Evolutionary conservation across 225 moss, liverwort and hornwort genomes (phyloP), one percentile per base, ranked within the genome.

Genomic region (Straminergon stramineum): DNA sequence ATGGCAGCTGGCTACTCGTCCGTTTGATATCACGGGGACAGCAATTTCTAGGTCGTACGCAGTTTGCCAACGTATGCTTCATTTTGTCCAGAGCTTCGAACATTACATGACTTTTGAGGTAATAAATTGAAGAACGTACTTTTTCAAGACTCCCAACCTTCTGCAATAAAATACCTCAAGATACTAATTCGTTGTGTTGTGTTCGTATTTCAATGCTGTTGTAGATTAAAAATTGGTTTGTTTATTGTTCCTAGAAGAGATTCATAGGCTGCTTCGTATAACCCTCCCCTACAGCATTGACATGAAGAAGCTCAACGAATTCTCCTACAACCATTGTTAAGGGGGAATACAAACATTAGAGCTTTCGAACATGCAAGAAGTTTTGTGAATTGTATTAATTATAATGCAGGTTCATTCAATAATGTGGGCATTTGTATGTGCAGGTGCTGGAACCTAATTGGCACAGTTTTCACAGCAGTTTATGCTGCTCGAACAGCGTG

Each of bases 81-180:
- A 99, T 90, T 99, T 96, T 91, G 93, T 99, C 86, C 99, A 97
- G 91, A 97, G 95, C 84, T 95, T 97, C 85, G 96, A 99, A 92
- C 99, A 99, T 90, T 99, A 99, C 91, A 95, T 99, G 96, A 97
- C 99, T 70, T 97, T 99, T 93, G 99, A 99, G 97, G 96, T 96
- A 83, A 91, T 57, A 16, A 60, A 75, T 35, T 87, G 52, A 86
- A 87, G 41, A 53, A 48, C 37, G 28, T 66, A 60, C 32, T 68
- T 31, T 32, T 68, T 39, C 61, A 87, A 84, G 78, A 65, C 67
- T 86, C 68, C 39, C 31, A 79, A 52, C 30, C 68, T 88, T 37
- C 82, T 62, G 58, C 41, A 52, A 70, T 63, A 57, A 53, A 85
- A 79, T 67, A 79, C 53, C 48, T 55, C n/a, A 55, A 89, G 35